phyloP scores from a whole-genome alignment of 78 protist genomes.

The Dictyostelium brefeldianum region DNA sequence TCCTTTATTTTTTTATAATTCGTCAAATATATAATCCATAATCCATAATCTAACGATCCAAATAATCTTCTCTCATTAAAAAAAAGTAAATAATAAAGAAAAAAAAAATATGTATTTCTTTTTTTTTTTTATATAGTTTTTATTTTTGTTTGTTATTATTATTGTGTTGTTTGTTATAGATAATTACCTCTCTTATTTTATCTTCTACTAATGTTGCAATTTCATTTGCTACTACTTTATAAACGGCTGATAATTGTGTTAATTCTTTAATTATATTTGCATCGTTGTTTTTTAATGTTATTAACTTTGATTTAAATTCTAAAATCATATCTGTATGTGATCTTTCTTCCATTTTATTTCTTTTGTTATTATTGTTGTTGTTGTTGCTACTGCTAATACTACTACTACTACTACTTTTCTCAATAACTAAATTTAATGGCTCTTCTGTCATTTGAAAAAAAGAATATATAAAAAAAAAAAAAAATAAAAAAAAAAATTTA shows the following conservation, averaged over 20 bases:
- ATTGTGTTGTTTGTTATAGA: not conserved
- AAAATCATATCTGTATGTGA: not conserved
- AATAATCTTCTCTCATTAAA: too few species aligned
- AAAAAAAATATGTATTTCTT: not conserved
- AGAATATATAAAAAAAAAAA: not conserved
- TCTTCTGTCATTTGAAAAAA: slow-evolving; percentile 9
- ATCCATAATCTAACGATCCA: not conserved
- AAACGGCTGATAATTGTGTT: not conserved
- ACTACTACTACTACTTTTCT: not conserved
- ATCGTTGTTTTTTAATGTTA: not conserved
- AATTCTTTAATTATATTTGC: not conserved
- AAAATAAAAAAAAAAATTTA: not conserved
- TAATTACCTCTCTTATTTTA: slow-evolving; percentile 19
- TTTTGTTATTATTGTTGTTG: not conserved
- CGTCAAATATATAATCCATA: not conserved
- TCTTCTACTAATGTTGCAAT: slow-evolving; percentile 19
- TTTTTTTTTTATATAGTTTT: not conserved
- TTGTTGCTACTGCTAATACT: not conserved
- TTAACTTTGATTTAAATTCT: not conserved
- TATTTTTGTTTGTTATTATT: not conserved
- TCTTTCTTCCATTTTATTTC: not conserved
- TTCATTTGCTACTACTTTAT: not conserved
- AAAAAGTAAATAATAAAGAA: not conserved
- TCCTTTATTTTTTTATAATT: not conserved
- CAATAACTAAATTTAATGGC: not conserved